A percentile compares a stretch with the other conserved stretches of the same genome.
Conservation (phyloP, 768 basidiomycete species). For the Agaricus subrufescens region DNA sequence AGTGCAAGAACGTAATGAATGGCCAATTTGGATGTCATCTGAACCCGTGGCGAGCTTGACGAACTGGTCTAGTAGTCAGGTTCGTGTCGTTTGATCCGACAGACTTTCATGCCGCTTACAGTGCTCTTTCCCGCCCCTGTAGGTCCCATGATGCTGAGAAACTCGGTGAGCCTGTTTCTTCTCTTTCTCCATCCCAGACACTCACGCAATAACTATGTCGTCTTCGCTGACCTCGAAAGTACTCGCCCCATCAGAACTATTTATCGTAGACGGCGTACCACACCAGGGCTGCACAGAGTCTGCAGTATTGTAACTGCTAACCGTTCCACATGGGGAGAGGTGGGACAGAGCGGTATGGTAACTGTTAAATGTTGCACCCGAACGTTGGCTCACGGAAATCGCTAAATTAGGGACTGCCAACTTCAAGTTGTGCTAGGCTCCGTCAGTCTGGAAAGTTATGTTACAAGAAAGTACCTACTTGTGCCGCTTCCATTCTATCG, state of each 20-base stretch:
- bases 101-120: slow-evolving; percentile 8
- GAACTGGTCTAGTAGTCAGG: slow-evolving; percentile 11
- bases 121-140: slow-evolving; percentile 21
- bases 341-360: not conserved
- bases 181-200: not conserved
- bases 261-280: not conserved
- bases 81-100: not conserved
- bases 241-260: not conserved
- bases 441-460: not conserved
- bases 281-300: not conserved
- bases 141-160: slow-evolving; percentile 20
- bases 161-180: too few species aligned
- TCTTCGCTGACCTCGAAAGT: not conserved
- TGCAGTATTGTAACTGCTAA: not conserved
- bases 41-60: slow-evolving; percentile 19
- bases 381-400: not conserved
- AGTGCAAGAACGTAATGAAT: slow-evolving; percentile 20
- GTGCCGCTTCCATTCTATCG: not conserved
- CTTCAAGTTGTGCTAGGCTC: not conserved
- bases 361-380: not conserved
- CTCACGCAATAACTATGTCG: slow-evolving; percentile 15
- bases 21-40: slow-evolving; percentile 16
- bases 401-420: not conserved
- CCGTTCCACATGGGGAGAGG: not conserved
- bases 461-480: not conserved